These are phyloP conservation scores for Deuterostichococcus epilithicus DNA, from an alignment of 139 green algal species.

Conservation along the genomic window DNA sequence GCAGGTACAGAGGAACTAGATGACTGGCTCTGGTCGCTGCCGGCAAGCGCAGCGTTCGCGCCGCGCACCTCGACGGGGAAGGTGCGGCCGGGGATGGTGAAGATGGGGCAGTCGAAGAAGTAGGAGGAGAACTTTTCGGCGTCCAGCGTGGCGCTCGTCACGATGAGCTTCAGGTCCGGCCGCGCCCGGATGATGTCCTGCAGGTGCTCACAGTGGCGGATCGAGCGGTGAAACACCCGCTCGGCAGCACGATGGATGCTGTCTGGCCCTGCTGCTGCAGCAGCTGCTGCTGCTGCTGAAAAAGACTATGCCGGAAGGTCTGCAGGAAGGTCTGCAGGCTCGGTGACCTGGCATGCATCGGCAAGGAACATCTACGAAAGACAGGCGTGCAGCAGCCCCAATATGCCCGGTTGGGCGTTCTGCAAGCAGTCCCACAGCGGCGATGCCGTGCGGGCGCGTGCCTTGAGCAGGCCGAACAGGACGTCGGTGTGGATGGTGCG, in stretches of 20 bases:
- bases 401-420: background rate
- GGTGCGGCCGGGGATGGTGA: slow-evolving; percentile 82
- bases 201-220: too few species aligned
- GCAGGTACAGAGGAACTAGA: too few species aligned
- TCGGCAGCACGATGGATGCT: too few species aligned
- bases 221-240: background rate
- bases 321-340: too few species aligned
- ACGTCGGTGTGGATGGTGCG: slow-evolving; percentile 96
- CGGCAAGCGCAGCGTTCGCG: too few species aligned
- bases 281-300: too few species aligned
- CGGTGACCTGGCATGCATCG: slow-evolving; percentile 6
- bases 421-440: background rate
- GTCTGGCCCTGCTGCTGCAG: too few species aligned
- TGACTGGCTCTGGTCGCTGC: too few species aligned
- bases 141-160: slow-evolving; percentile 92
- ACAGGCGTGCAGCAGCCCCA: background rate
- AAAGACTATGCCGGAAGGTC: too few species aligned
- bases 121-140: slow-evolving; percentile 95
- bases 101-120: slow-evolving; percentile 92
- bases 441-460: background rate
- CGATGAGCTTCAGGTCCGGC: slow-evolving; percentile 76
- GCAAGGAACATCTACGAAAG: background rate
- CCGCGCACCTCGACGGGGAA: slow-evolving; percentile 65
- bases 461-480: slow-evolving; percentile 97
- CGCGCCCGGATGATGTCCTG: slow-evolving; percentile 32